Evolutionary conservation across 176 grass and related monocot genomes (phyloP).

Genomic region (Poa pratensis): DNA sequence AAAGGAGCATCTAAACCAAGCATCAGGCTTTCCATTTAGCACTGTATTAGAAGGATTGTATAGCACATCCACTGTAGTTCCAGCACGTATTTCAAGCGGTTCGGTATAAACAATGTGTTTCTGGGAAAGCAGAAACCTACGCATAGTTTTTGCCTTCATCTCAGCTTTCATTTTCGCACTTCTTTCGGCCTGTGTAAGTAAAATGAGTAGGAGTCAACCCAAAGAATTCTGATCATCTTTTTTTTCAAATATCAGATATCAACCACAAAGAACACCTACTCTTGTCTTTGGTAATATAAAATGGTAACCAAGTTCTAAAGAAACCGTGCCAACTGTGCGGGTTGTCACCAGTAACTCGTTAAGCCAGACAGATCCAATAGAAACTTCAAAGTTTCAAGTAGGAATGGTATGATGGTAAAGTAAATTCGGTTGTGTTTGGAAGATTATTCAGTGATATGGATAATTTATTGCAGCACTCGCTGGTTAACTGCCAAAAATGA

Average conservation of each 20-base stretch:
- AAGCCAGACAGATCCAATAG: background rate
- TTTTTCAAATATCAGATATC: slow-evolving; percentile 16
- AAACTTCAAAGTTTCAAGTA: slow-evolving; percentile 1
- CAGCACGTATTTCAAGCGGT: slow-evolving; percentile 77
- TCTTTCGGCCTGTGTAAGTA: slow-evolving; percentile 60
- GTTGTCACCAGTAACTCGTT: background rate
- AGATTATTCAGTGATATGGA: slow-evolving; percentile 4
- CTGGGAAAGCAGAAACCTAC: slow-evolving; percentile 82
- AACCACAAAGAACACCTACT: slow-evolving; percentile 10
- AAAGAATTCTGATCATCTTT: background rate
- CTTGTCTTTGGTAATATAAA: slow-evolving; percentile 24
- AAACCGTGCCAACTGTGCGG: background rate
- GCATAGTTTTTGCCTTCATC: slow-evolving; percentile 89
- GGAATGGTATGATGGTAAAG: slow-evolving; percentile 2
- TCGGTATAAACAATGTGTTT: slow-evolving; percentile 94
- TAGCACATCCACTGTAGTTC: slow-evolving; percentile 68
- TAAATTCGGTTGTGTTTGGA: background rate
- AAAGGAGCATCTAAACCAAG: slow-evolving; percentile 90
- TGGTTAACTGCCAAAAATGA: background rate
- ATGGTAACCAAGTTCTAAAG: background rate
- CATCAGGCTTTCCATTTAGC: slow-evolving; percentile 74
- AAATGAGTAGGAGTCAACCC: slow-evolving; percentile 35
- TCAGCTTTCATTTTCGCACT: slow-evolving; percentile 73
- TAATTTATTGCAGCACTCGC: background rate
- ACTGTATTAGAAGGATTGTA: slow-evolving; percentile 90